These are phyloP conservation scores for Arachnomyces sp. DNA, from an alignment of 2,329 filamentous ascomycete species.

Conservation along the genomic window DNA sequence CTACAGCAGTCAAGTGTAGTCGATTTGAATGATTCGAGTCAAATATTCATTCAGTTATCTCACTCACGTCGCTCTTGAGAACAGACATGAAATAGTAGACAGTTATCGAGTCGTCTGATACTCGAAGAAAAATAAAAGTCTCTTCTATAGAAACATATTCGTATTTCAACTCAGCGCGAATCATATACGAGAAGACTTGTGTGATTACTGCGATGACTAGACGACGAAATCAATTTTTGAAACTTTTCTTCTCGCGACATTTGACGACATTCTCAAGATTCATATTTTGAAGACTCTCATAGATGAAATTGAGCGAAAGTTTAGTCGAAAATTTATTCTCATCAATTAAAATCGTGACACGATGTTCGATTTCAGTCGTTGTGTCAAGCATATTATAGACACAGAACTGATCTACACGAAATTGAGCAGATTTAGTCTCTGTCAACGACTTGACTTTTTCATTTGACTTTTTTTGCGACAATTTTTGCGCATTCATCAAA, in stretches of 20 bases:
- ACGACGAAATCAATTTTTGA: slow-evolving; percentile 29
- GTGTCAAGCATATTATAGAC: slow-evolving; percentile 22
- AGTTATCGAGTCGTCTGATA: slow-evolving; percentile 18
- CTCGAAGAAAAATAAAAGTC: slow-evolving; percentile 37
- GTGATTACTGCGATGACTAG: slow-evolving; percentile 38
- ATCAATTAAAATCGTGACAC: slow-evolving; percentile 23
- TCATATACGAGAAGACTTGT: slow-evolving; percentile 45
- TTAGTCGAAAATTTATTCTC: slow-evolving; percentile 45
- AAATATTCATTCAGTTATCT: slow-evolving; percentile 14
- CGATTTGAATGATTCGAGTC: slow-evolving; percentile 11
- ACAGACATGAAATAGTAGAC: slow-evolving; percentile 26
- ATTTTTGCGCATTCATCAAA: no score
- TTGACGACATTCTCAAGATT: slow-evolving; percentile 34
- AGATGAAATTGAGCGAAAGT: slow-evolving; percentile 38
- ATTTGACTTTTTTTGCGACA: no score
- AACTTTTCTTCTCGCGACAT: slow-evolving; percentile 23
- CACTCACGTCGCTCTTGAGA: slow-evolving; percentile 22
- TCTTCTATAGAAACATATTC: slow-evolving; percentile 37
- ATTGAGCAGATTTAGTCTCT: slow-evolving; percentile 13
- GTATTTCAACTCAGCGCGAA: slow-evolving; percentile 38
- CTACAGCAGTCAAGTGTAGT: slow-evolving; percentile 24
- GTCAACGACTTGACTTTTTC: no score
- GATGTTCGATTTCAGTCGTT: slow-evolving; percentile 15
- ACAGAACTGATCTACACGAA: slow-evolving; percentile 28
- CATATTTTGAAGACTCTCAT: no score